phyloP scores from a whole-genome alignment of 495 filamentous ascomycete species.

The Neurospora intermedia region DNA sequence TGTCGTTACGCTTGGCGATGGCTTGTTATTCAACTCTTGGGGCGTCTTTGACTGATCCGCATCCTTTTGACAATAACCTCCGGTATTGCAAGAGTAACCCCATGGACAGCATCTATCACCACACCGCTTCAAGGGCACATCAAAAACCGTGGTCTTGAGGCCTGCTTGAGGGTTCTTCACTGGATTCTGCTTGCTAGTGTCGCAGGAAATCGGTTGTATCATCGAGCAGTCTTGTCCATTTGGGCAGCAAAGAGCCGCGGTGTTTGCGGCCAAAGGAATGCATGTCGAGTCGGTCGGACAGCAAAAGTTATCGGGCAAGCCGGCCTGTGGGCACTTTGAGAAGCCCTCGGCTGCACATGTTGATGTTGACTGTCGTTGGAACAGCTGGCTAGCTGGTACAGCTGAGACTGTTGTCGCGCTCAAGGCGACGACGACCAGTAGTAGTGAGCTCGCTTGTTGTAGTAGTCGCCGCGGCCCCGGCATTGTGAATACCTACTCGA shows the following conservation, averaged over 20 bases:
- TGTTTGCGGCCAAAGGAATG: constrained; percentile 50
- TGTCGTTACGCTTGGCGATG: constrained; percentile 11
- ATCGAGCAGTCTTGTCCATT: constrained; percentile 46
- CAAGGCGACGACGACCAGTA: not conserved
- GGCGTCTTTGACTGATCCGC: constrained; percentile 19
- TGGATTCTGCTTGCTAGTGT: constrained; percentile 55
- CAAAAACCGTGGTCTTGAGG: constrained; percentile 59
- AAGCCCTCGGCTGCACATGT: constrained; percentile 21
- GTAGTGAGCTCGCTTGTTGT: not conserved
- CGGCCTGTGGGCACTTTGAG: constrained; percentile 38
- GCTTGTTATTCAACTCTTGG: constrained; percentile 3
- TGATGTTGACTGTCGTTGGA: constrained; percentile 22
- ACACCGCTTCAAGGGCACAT: constrained; percentile 45
- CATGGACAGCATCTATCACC: constrained; percentile 64
- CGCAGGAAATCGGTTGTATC: constrained; percentile 64
- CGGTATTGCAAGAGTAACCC: constrained; percentile 57
- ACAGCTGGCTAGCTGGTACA: constrained; percentile 18
- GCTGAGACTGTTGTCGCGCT: not conserved
- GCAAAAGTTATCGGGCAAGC: constrained; percentile 64
- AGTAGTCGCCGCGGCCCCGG: not conserved
- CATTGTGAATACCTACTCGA: not conserved
- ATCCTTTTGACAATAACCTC: constrained; percentile 29
- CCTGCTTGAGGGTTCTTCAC: constrained; percentile 46
- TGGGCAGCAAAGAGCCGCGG: constrained; percentile 72
- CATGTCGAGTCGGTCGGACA: constrained; percentile 56